Percentiles rank a stretch among this genome's conserved stretches.
These are phyloP conservation scores for Stephania japonica DNA, from an alignment of 164 flowering plant species.

Conservation along the genomic window DNA sequence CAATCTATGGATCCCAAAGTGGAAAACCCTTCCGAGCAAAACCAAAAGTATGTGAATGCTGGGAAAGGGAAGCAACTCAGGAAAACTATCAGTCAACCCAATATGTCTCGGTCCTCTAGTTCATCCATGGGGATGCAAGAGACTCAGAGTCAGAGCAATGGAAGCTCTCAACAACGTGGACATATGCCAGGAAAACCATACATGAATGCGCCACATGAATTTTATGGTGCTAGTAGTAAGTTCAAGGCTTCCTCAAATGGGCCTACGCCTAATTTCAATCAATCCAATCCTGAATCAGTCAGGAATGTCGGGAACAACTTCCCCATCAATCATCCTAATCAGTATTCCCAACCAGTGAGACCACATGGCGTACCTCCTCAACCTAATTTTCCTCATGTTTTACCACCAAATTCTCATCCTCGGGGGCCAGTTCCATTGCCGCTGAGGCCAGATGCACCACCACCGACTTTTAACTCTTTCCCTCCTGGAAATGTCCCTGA, in stretches of 20 bases:
- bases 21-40: conserved; percentile 25
- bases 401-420: conserved; percentile 29
- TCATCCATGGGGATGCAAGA: conserved; percentile 29
- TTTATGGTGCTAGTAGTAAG: conserved; percentile 31
- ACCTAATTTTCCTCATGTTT: conserved; percentile 26
- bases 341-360: conserved; percentile 34
- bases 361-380: conserved; percentile 33
- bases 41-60: conserved; percentile 22
- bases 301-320: conserved; percentile 25
- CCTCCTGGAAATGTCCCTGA: conserved; percentile 37
- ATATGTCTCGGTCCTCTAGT: conserved; percentile 30
- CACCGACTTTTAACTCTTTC: conserved; percentile 21
- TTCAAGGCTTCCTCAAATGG: conserved; percentile 24
- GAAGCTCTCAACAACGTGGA: conserved; percentile 26
- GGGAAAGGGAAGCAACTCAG: conserved; percentile 36
- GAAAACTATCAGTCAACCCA: conserved; percentile 38
- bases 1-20: conserved; percentile 23
- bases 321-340: conserved; percentile 28
- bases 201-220: conserved; percentile 54
- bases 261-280: conserved; percentile 27
- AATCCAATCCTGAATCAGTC: conserved; percentile 31
- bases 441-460: conserved; percentile 35
- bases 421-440: conserved; percentile 28
- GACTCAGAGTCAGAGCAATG: conserved; percentile 19
- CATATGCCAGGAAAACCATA: conserved; percentile 27